Percentiles rank a stretch among this genome's conserved stretches.
Evolutionary conservation across 805 yeast genomes (phyloP).

Genomic region (Saccharomyces paradoxus): DNA sequence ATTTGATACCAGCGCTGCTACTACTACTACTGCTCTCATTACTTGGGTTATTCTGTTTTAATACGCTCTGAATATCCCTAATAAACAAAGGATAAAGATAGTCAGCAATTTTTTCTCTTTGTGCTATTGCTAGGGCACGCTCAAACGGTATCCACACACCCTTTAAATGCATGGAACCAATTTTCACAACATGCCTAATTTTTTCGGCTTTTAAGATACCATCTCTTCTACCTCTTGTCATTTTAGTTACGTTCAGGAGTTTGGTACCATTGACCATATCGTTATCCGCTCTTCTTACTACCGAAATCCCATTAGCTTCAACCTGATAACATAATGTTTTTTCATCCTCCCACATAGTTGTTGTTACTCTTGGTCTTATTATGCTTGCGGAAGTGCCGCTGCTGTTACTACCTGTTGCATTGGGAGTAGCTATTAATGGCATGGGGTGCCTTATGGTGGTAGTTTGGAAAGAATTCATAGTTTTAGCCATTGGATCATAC

Average conservation of each 20-base stretch:
- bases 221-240: conserved; percentile 82
- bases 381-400: neutral
- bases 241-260: conserved; percentile 71
- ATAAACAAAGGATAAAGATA: conserved; percentile 62
- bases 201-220: conserved; percentile 75
- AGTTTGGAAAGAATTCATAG: neutral
- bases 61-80: conserved; percentile 52
- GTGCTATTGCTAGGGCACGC: conserved; percentile 73
- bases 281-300: conserved; percentile 76
- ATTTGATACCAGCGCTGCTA: conserved; percentile 1
- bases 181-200: conserved; percentile 70
- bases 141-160: conserved; percentile 90
- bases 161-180: conserved; percentile 80
- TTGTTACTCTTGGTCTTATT: conserved; percentile 53
- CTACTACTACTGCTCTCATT: conserved; percentile 1
- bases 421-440: neutral
- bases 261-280: conserved; percentile 84
- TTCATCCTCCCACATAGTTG: conserved; percentile 90
- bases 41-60: conserved; percentile 23
- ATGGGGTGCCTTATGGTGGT: neutral
- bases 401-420: neutral
- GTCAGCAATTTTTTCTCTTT: conserved; percentile 66
- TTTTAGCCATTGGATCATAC: neutral
- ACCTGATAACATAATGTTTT: conserved; percentile 79
- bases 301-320: conserved; percentile 72